Evolutionary conservation across 2,329 filamentous ascomycete genomes (phyloP).

Genomic region (Dothideomycetes sp.): DNA sequence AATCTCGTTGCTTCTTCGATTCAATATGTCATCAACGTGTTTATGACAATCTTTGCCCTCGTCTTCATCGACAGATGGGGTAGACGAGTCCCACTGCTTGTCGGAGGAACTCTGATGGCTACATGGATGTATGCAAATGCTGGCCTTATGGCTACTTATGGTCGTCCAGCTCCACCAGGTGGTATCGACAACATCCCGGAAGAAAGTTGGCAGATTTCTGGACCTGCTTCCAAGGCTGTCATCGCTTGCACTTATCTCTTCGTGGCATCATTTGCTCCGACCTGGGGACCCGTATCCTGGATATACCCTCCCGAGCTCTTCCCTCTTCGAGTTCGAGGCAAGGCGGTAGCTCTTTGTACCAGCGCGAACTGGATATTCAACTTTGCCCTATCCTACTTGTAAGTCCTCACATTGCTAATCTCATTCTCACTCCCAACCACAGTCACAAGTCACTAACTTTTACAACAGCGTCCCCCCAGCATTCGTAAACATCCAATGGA

Average conservation of each 20-base stretch:
- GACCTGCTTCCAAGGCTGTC: slow-evolving; percentile 39
- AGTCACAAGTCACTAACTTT: no score
- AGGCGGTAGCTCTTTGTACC: slow-evolving; percentile 54
- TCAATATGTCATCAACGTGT: slow-evolving; percentile 70
- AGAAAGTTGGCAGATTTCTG: slow-evolving; percentile 31
- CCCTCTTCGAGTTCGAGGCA: slow-evolving; percentile 53
- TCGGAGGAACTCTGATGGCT: slow-evolving; percentile 56
- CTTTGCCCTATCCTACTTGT: slow-evolving; percentile 36
- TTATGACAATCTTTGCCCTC: slow-evolving; percentile 68
- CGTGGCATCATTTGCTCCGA: slow-evolving; percentile 58
- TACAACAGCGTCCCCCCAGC: slow-evolving; percentile 42
- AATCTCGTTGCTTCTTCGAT: slow-evolving; percentile 59
- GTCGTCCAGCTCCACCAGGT: slow-evolving; percentile 31
- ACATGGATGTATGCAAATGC: slow-evolving; percentile 55
- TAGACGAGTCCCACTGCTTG: slow-evolving; percentile 56
- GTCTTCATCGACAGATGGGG: slow-evolving; percentile 69
- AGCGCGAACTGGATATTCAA: slow-evolving; percentile 47
- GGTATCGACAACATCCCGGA: slow-evolving; percentile 34
- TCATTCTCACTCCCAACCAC: no score
- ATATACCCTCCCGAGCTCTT: slow-evolving; percentile 46
- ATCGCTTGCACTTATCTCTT: slow-evolving; percentile 65
- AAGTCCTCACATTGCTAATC: no score
- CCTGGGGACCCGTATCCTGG: slow-evolving; percentile 53
- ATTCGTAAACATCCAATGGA: slow-evolving; percentile 46
- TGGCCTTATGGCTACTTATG: slow-evolving; percentile 52